Evolutionary conservation across 805 yeast species (phyloP), one percentile per base, ranked within the genome.

Genomic region (Candida caryicola): DNA sequence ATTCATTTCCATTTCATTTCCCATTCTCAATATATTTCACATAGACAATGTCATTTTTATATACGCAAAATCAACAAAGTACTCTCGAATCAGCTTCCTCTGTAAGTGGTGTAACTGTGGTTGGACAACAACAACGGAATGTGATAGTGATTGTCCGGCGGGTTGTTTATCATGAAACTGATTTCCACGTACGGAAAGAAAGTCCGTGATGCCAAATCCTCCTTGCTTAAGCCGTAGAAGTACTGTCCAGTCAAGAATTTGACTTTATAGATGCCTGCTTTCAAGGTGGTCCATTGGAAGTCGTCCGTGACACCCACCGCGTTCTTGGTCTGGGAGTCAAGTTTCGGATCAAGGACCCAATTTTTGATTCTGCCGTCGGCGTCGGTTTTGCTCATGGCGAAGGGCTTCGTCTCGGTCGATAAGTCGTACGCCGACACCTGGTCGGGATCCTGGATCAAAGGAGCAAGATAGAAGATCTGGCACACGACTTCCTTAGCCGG

Each of bases 161-260:
- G 84, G 45, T 71, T 69, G 5, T 72, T 73, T 3, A 90, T 77
- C 21, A 74, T 74, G 55, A 90, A 90, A 1, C 73, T 69, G 28
- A 90, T 85, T 43, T 90, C 96, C 6, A 89, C 88, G 54, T 76
- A 83, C 0, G 97, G 97, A 69, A 89, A 90, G 57, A 89, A 89
- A 1, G 89, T 82, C 40, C 70, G 62, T 40, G 62, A 60, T 3
- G 49, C 46, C 29, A 45, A 38, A 12, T 18, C 34, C 33, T 49
- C 54, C 19, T 42, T 48, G 28, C 43, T 45, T 25, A 62, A 50
- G 9, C 47, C 49, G 25, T 50, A 53, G 40, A 85, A 81, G 55
- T 87, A 87, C 27, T 76, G 73, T 3, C 82, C 82, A 0, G 95
- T 85, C 36, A 82, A 79, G 56, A 88, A 90, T 49, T 85, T 70